These are phyloP conservation scores for Botryosphaeria dothidea DNA, from an alignment of 2,329 filamentous ascomycete species.

Conservation along the genomic window DNA sequence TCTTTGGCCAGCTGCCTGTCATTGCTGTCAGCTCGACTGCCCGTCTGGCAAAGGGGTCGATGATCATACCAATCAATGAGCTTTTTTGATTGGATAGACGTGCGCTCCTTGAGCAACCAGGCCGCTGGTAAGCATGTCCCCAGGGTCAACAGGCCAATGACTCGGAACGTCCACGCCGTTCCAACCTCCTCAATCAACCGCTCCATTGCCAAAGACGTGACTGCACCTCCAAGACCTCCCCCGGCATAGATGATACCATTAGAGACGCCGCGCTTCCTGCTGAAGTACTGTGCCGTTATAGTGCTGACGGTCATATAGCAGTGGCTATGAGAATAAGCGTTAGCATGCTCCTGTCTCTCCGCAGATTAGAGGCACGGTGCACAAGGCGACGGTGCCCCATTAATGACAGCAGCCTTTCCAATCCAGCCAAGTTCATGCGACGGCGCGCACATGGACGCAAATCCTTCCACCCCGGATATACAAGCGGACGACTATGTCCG, in stretches of 20 bases:
- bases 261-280: slow-evolving; percentile 54
- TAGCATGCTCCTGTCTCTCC: slow-evolving; percentile 11
- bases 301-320: slow-evolving; percentile 15
- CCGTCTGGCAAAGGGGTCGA: neutral
- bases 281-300: slow-evolving; percentile 56
- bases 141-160: slow-evolving; percentile 54
- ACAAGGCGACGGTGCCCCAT: slow-evolving; percentile 9
- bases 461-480: slow-evolving; percentile 6
- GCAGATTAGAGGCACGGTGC: neutral
- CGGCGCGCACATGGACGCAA: neutral
- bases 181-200: slow-evolving; percentile 49
- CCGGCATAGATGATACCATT: slow-evolving; percentile 58
- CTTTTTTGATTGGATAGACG: slow-evolving; percentile 29
- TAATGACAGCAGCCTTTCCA: neutral
- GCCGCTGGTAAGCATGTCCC: slow-evolving; percentile 59
- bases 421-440: slow-evolving; percentile 5
- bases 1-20: slow-evolving; percentile 54
- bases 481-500: neutral
- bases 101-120: slow-evolving; percentile 53
- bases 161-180: slow-evolving; percentile 54
- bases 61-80: slow-evolving; percentile 53
- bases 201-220: slow-evolving; percentile 53
- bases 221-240: slow-evolving; percentile 58
- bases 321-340: slow-evolving; percentile 1
- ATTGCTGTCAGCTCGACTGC: slow-evolving; percentile 7